Evolutionary conservation across 1,284 basidiomycete genomes (phyloP), one percentile per base, ranked within the genome.

Genomic region (Heliocybe sulcata): DNA sequence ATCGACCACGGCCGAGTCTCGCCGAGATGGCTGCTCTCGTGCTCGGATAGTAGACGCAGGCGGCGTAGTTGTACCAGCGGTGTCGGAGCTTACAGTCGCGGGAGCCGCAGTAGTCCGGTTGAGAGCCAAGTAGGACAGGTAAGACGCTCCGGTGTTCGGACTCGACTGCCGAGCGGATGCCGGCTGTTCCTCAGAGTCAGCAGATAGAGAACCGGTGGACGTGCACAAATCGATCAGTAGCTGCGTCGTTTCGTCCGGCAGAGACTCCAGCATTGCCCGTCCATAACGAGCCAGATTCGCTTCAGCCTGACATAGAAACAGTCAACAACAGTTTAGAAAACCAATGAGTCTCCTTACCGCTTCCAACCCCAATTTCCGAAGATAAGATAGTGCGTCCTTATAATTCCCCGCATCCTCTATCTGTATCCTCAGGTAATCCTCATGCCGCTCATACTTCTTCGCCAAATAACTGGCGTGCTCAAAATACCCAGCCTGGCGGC

Each of bases 401-500:
- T 85, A 93, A 62, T 94, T 89, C 14, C 81, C 82, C 0, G 87
- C 85, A 70, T 99, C 96, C 69, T 98, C 95, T 52, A 99, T 90
- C 69, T 96, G 90, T 53, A 98, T 97, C 53, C 92, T 78, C 42
- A 99, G 68, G 67, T 95, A 98, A 61, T 98, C 96, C 63, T 95
- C 92, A 63, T 98, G 93, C 27, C 90, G 76, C 38, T 85, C 83
- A 69, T 95, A 98, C 65, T 92, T 91, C 72, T 87, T 87, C 3
- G 96, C 96, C 2, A 99, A 80, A 69, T 97, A 99, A 0, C 87
- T 85, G 0, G 97, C 97, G 65, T 99, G 96, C 52, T 92, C 87
- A 64, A 91, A 97, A 70, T 97, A 99, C 0, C 94, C 93, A 0
- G 94, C 96, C 68, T 98, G 96, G 20, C 96, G 80, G 67, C 95